phyloP scores from a whole-genome alignment of 225 moss, liverwort and hornwort genomes.

The Marchantia polymorpha region DNA sequence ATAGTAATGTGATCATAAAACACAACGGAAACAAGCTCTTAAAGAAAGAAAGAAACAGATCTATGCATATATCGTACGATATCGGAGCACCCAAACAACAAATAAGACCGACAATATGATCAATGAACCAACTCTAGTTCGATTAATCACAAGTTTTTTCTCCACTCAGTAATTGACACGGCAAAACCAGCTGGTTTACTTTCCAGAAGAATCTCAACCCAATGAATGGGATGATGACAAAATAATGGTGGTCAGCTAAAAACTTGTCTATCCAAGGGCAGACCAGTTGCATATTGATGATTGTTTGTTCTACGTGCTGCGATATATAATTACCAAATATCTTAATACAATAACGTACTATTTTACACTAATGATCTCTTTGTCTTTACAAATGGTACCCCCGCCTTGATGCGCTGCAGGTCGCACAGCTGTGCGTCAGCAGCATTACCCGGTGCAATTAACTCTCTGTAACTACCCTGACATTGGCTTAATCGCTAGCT shows the following conservation, averaged over 20 bases:
- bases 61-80: no score
- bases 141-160: no score
- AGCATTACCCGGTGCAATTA: slow-evolving; percentile 9
- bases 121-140: no score
- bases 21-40: no score
- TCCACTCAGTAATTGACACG: background rate
- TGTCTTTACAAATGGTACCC: slow-evolving; percentile 33
- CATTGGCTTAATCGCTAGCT: slow-evolving; percentile 9
- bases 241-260: slow-evolving; percentile 28
- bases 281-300: slow-evolving; percentile 1
- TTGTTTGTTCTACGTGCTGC: slow-evolving; percentile 10
- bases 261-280: slow-evolving; percentile 27
- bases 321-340: slow-evolving; percentile 8
- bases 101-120: no score
- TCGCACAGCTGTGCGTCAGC: slow-evolving; percentile 9
- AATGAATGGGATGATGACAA: slow-evolving; percentile 27
- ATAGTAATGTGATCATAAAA: no score
- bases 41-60: no score
- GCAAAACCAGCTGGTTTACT: slow-evolving; percentile 37
- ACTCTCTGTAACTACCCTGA: background rate
- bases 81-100: no score
- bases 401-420: slow-evolving; percentile 24
- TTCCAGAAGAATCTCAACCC: slow-evolving; percentile 40
- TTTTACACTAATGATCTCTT: slow-evolving; percentile 34
- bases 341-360: slow-evolving; percentile 16